Evolutionary conservation across 2,329 filamentous ascomycete species (phyloP).

Genomic region (Cercospora sp.): DNA sequence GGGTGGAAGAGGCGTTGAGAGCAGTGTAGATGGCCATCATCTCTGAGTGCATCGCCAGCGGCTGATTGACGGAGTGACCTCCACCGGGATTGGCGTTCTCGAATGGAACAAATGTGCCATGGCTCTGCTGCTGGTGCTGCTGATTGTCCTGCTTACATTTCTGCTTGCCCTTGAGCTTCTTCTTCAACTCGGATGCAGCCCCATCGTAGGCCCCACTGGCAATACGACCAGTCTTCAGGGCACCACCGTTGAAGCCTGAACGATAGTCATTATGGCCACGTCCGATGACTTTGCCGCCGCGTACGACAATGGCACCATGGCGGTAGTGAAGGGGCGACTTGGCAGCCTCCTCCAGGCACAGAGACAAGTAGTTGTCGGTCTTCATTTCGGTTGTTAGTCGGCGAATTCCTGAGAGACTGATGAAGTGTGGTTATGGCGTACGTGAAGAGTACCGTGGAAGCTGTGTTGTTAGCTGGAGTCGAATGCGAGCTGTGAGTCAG

Average conservation of each 20-base stretch:
- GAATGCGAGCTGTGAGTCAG: slow-evolving; percentile 4
- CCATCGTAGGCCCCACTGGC: slow-evolving; percentile 40
- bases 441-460: slow-evolving; percentile 9
- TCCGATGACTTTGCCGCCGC: slow-evolving; percentile 56
- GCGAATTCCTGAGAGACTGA: slow-evolving; percentile 6
- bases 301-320: slow-evolving; percentile 55
- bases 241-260: slow-evolving; percentile 52
- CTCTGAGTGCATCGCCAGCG: slow-evolving; percentile 56
- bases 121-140: slow-evolving; percentile 37
- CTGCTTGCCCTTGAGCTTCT: slow-evolving; percentile 38
- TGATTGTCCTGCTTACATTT: slow-evolving; percentile 40
- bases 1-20: slow-evolving; percentile 48
- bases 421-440: slow-evolving; percentile 15
- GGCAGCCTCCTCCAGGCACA: slow-evolving; percentile 55
- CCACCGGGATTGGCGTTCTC: slow-evolving; percentile 40
- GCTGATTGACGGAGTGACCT: slow-evolving; percentile 45
- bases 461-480: slow-evolving; percentile 9
- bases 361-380: slow-evolving; percentile 52
- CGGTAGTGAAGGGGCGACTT: slow-evolving; percentile 53
- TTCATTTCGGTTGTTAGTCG: slow-evolving; percentile 42
- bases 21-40: slow-evolving; percentile 59
- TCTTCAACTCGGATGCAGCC: slow-evolving; percentile 44
- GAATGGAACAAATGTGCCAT: slow-evolving; percentile 43
- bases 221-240: slow-evolving; percentile 51
- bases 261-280: slow-evolving; percentile 55